Evolutionary conservation across 495 filamentous ascomycete genomes (phyloP), one percentile per base, ranked within the genome.

Genomic region (Aspergillus homomorphus): DNA sequence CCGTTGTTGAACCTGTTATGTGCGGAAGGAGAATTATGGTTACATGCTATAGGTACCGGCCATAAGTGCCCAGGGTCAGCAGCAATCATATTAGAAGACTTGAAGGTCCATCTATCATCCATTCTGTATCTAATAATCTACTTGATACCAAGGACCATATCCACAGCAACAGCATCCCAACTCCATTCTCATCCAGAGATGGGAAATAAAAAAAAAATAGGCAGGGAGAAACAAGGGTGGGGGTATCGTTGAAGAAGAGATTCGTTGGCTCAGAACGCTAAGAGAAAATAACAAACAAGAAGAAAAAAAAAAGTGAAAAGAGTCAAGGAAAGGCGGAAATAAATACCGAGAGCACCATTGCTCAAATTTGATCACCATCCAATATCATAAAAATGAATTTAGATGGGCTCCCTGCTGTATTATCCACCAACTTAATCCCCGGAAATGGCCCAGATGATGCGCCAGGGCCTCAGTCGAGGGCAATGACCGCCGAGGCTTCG

Each of bases 241-340:
- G 33, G 33, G 33, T 38, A 38, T 38, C 19, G 41, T 43, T 18
- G 28, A 51, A 30, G 21, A 59, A 43, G 21, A 33, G n/a, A 28
- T 10, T 26, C 46, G 55, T 54, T 44, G 22, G 21, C 45, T 44
- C 33, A n/a, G 60, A 38, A 38, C 33, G 33, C 33, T 14, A 38
- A 12, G 12, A 2, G 33, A 10, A 30, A 10, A 30, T 30, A 48
- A 26, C 2, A 42, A 14, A 22, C 10, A 55, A 18, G 43, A 51
- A 14, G 20, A 48, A 54, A 44, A 48, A 15, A 45, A 23, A 41
- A 16, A 42, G 28, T 20, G 56, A 60, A 46, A 42, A 57, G 52
- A 51, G 24, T 50, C n/a, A 48, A 50, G 54, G 12, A 38, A 12
- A 38, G 12, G 33, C 2, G 15, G 12, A 14, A 5, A 12, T 9